These are phyloP conservation scores for Omphalotus guepiniiformis DNA, from an alignment of 768 basidiomycete species.

Conservation along the genomic window DNA sequence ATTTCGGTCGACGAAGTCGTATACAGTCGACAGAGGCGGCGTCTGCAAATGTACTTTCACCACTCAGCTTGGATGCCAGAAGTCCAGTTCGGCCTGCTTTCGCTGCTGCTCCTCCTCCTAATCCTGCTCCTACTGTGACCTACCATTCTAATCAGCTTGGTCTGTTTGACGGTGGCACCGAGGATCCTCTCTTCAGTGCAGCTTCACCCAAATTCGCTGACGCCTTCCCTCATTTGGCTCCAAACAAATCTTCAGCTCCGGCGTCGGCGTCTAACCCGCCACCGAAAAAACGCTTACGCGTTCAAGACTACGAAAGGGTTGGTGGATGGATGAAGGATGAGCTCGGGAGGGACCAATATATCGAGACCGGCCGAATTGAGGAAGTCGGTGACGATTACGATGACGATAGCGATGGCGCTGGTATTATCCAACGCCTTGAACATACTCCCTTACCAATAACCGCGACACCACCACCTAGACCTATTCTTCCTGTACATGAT, in stretches of 20 bases:
- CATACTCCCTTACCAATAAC: background rate
- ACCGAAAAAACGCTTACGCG: slow-evolving; percentile 5
- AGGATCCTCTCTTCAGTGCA: background rate
- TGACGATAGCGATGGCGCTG: background rate
- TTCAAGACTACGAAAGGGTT: slow-evolving; percentile 14
- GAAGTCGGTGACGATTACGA: slow-evolving; percentile 9
- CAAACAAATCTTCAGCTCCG: background rate
- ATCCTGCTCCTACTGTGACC: background rate
- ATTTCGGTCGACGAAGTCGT: too few species aligned
- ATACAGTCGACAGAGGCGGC: too few species aligned
- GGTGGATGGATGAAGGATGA: slow-evolving; percentile 17
- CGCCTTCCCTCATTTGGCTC: background rate
- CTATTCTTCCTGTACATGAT: too few species aligned
- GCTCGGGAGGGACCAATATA: slow-evolving; percentile 12
- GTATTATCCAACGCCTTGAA: background rate
- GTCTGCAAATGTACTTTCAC: too few species aligned
- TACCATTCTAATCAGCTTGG: slow-evolving; percentile 5
- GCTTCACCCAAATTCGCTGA: background rate
- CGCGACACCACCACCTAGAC: slow-evolving; percentile 2
- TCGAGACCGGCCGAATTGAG: slow-evolving; percentile 12
- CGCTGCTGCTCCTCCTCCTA: background rate
- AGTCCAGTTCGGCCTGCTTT: too few species aligned
- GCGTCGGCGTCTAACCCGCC: slow-evolving; percentile 3
- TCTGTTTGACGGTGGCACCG: background rate
- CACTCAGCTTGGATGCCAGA: too few species aligned